Evolutionary conservation across 495 filamentous ascomycete genomes (phyloP).

Genomic region (Penicillium canariense): DNA sequence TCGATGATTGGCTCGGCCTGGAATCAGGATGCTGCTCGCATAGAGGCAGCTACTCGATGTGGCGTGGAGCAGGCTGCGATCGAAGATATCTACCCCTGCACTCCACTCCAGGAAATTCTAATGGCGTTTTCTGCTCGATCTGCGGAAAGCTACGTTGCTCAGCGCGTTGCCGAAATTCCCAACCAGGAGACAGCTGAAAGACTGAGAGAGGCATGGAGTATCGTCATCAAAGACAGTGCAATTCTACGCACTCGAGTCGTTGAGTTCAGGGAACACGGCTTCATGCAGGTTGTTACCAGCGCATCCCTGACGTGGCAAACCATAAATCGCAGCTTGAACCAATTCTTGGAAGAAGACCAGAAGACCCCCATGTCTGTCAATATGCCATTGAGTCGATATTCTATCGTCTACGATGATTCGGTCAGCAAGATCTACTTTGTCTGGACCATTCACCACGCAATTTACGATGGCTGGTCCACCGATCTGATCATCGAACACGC

Average conservation of each 20-base stretch:
- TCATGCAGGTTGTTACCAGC: slow-evolving; percentile 50
- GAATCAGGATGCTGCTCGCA: not conserved
- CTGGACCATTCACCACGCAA: slow-evolving; percentile 31
- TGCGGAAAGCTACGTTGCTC: slow-evolving; percentile 50
- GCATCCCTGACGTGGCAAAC: slow-evolving; percentile 29
- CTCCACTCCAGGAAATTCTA: slow-evolving; percentile 55
- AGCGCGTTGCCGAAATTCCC: slow-evolving; percentile 34
- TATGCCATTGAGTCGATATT: slow-evolving; percentile 44
- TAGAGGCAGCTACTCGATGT: not conserved
- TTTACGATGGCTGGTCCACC: slow-evolving; percentile 47
- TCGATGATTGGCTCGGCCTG: slow-evolving; percentile 2
- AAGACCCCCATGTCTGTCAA: slow-evolving; percentile 44
- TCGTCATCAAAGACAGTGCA: slow-evolving; percentile 30
- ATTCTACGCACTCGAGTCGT: slow-evolving; percentile 55
- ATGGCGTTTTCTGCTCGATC: slow-evolving; percentile 50
- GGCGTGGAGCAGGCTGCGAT: not conserved
- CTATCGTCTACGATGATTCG: slow-evolving; percentile 32
- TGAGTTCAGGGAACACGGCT: slow-evolving; percentile 36
- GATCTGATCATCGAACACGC: slow-evolving; percentile 47
- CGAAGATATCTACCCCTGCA: slow-evolving; percentile 32
- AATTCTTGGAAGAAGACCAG: slow-evolving; percentile 43
- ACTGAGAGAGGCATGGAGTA: slow-evolving; percentile 41
- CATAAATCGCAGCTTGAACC: slow-evolving; percentile 27
- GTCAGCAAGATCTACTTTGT: slow-evolving; percentile 36
- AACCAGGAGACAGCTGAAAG: slow-evolving; percentile 19